Evolutionary conservation across 2,329 filamentous ascomycete genomes (phyloP), one percentile per base, ranked within the genome.

Genomic region (Exutisphaerella laricina): DNA sequence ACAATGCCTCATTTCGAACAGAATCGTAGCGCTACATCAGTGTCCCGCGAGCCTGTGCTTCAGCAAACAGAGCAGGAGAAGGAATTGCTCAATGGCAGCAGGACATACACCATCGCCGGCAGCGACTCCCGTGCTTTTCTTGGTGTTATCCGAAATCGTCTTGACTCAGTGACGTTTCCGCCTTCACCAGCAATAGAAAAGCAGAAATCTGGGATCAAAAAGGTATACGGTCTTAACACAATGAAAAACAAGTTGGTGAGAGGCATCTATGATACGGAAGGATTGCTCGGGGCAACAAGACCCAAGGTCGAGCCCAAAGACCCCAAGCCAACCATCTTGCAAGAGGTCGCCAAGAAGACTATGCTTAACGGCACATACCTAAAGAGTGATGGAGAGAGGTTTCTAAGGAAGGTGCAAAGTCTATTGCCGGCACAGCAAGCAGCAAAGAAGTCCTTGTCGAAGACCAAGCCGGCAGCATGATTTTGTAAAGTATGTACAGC

Each of bases 341-440:
- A 58, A 29, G 44, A 54, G 14, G 42, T 58, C 10, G 47, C 43
- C 21, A 50, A 34, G 41, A 49, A 43, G 28, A 46, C 51, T 32
- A 41, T 51, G 42, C 35, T 52, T 49, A 60, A 60, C 41, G 39
- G 39, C 4, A 57, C 55, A 5, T 60, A 58, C 33, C 31, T 57
- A 17, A 23, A 28, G 18, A 43, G 42, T 8, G 57, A 64, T 58
- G 55, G 54, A 2, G 53, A 55, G 5, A 58, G 43, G 32, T 61
- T 66, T 36, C 39, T 63, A 13, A 54, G 54, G 29, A 60, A 64
- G 50, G 62, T 53, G 45, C 45, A 54, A 45, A 43, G 42, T 33
- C 26, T 53, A 16, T 49, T 55, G 18, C 46, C 49, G 4, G 31
- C 39, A 10, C 38, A 35, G 20, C 23, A 36, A 29, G 21, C 40